Evolutionary conservation across 2,329 filamentous ascomycete species (phyloP), one percentile per base, ranked within the genome.

Genomic region (Aspergillus candidus): DNA sequence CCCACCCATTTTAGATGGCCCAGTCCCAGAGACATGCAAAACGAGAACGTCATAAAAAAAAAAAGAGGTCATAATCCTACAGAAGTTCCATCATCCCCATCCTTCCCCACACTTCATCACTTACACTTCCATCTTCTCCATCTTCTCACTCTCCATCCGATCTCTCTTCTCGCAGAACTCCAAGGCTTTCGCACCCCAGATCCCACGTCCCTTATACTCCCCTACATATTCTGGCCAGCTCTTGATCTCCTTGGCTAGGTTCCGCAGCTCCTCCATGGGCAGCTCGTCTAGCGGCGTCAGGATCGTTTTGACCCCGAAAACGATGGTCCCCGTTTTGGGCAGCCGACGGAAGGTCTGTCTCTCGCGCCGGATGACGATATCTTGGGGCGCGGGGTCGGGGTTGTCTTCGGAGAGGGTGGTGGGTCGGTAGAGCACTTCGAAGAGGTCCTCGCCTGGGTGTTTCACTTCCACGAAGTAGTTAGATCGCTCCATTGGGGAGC

Each of bases 381-480:
- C 62, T 1, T 66, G 63, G 2, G 66, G 47, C 8, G 54, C 53
- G 6, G 63, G 59, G 49, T 70, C 51, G 46, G 66, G 47, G 48
- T 65, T 49, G 53, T 70, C 51, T 34, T 69, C 64, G 8, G 66
- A 66, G 14, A 70, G 54, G 1, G 58, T 65, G 2, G 65, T 66
- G 5, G 67, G 67, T 13, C 73, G 69, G 47, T 72, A 72, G 32
- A 78, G 67, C 11, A 70, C 66, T 3, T 72, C 60, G 1, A 65
- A 56, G 15, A 72, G 57, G 30, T 60, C 52, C 35, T 66, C 59
- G 18, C 60, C 51, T 22, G 65, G 54, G 3, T 61, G 58, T 15
- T 64, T 67, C 8, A 73, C 69, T 58, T 78, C 74, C 34, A 78
- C 61, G 47, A 77, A 77, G 47, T 72, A 69, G 45, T 72, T 72